Percentiles rank a stretch among this genome's conserved stretches.
These are phyloP conservation scores for Fraxinus sp. DNA, from an alignment of 305 asterid species.

Conservation along the genomic window DNA sequence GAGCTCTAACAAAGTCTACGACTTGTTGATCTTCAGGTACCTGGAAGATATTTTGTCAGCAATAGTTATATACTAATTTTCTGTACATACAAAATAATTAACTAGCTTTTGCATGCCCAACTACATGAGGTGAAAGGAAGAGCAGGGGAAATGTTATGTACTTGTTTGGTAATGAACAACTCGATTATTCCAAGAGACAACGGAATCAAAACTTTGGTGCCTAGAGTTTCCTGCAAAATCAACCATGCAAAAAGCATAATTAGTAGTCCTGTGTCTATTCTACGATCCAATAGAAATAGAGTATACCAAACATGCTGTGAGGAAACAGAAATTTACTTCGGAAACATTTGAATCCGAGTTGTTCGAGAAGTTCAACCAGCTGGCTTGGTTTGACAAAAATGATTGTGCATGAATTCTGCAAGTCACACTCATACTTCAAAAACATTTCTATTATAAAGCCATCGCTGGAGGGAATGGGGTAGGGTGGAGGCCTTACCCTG, in stretches of 20 bases:
- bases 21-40: conserved; percentile 64
- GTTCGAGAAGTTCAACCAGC: conserved; percentile 63
- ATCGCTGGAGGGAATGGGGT: not conserved
- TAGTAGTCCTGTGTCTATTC: not conserved
- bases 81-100: not conserved
- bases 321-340: conserved; percentile 29
- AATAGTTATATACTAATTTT: not conserved
- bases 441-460: not conserved
- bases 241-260: not conserved
- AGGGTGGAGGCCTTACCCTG: conserved; percentile 45
- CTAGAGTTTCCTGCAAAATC: conserved; percentile 52
- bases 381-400: conserved; percentile 57
- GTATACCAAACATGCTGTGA: not conserved
- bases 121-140: not conserved
- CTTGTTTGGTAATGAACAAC: conserved; percentile 62
- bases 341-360: conserved; percentile 49
- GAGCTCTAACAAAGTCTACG: conserved; percentile 51
- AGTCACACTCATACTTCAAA: not conserved
- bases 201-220: conserved; percentile 70
- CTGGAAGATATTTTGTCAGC: conserved; percentile 28
- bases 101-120: not conserved
- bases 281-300: not conserved
- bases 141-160: conserved; percentile 16
- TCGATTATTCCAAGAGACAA: conserved; percentile 62
- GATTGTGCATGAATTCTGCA: conserved; percentile 62